Conservation (phyloP, 768 basidiomycete genomes). For the Trametes maxima region DNA sequence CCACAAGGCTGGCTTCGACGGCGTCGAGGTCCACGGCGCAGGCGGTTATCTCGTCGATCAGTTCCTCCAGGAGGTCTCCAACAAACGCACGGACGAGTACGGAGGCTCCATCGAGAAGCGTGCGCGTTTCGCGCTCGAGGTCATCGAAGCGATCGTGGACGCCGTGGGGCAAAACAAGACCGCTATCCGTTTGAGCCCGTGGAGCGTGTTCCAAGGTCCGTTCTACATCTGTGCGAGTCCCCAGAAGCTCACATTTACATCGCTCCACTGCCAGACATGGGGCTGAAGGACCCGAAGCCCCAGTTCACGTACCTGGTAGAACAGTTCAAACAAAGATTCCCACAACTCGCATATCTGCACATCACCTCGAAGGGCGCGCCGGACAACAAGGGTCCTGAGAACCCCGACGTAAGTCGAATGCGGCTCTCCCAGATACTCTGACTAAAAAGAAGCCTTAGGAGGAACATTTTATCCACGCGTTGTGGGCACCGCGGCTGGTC, state of each 20-base stretch:
- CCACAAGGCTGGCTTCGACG: constrained; percentile 32
- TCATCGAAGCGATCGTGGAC: constrained; percentile 39
- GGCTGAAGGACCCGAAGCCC: constrained; percentile 55
- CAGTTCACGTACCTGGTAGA: constrained; percentile 54
- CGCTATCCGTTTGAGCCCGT: constrained; percentile 44
- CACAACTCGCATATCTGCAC: constrained; percentile 45
- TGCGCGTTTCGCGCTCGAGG: constrained; percentile 46
- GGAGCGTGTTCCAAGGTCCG: constrained; percentile 26
- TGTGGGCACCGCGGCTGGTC: constrained; percentile 29
- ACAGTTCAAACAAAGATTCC: constrained; percentile 41
- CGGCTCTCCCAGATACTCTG: neutral
- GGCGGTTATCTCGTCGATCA: constrained; percentile 42
- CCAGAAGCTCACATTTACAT: neutral
- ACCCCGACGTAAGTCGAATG: constrained; percentile 5
- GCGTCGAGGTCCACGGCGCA: constrained; percentile 33
- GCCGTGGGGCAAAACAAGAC: constrained; percentile 43
- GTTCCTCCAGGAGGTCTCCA: constrained; percentile 42
- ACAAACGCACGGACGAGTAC: constrained; percentile 51
- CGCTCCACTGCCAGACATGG: constrained; percentile 37
- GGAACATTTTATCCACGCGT: constrained; percentile 25
- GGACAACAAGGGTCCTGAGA: constrained; percentile 6
- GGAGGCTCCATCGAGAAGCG: constrained; percentile 53
- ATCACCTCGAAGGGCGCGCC: constrained; percentile 28
- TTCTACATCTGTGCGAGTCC: neutral
- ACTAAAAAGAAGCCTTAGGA: neutral